phyloP scores from a whole-genome alignment of 176 grass and related monocot genomes.

The Tillandsia fasciculata region DNA sequence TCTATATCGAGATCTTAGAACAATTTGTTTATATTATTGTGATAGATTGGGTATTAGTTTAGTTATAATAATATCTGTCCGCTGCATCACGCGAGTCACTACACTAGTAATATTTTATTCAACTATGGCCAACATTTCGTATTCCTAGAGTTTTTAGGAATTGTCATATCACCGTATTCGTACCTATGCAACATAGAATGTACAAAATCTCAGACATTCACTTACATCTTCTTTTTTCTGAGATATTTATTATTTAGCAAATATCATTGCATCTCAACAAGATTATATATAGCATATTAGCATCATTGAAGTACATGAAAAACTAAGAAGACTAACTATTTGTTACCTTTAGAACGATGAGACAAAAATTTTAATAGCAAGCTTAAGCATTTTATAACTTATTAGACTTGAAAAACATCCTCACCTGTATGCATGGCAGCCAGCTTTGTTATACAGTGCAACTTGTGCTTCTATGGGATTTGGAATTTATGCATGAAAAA shows the following conservation, averaged over 20 bases:
- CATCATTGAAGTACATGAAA: neutral
- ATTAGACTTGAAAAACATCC: slow-evolving; percentile 5
- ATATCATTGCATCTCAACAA: neutral
- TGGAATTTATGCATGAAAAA: slow-evolving; percentile 21
- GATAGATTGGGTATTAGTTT: no score
- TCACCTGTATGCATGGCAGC: slow-evolving; percentile 96
- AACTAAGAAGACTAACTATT: neutral
- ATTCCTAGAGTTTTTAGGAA: neutral
- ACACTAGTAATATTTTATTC: no score
- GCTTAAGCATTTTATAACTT: neutral
- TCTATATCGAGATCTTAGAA: no score
- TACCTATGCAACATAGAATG: neutral
- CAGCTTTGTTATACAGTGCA: slow-evolving; percentile 86
- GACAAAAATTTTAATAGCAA: neutral
- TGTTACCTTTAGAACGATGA: neutral
- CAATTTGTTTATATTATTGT: no score
- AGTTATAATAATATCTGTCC: no score
- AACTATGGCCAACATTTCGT: neutral
- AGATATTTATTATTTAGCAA: neutral
- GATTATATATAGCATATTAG: neutral
- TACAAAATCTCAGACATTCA: neutral
- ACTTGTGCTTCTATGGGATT: slow-evolving; percentile 71
- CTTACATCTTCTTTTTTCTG: neutral
- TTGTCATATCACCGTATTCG: neutral
- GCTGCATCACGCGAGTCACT: no score